These are phyloP conservation scores for Perkinsus marinus DNA, from an alignment of 169 alveolate genomes.

Conservation along the genomic window DNA sequence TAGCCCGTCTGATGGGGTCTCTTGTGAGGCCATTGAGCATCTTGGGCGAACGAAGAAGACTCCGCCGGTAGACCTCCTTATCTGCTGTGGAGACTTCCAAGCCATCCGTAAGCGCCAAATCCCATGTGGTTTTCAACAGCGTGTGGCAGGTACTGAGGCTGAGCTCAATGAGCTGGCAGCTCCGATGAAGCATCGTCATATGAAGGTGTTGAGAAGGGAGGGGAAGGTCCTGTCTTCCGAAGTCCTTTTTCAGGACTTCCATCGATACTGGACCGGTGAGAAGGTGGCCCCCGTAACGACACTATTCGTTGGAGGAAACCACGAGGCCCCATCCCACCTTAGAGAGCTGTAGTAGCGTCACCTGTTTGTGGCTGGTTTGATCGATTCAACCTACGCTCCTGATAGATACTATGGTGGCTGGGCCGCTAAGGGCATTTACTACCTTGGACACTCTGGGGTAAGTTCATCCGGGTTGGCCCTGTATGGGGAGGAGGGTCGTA, in stretches of 20 bases:
- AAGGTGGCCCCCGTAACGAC: constrained; percentile 76
- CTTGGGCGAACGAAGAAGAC: constrained; percentile 37
- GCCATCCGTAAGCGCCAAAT: constrained; percentile 47
- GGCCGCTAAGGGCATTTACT: constrained; percentile 88
- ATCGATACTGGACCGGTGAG: constrained; percentile 64
- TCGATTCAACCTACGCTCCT: neutral
- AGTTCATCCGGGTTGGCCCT: no score
- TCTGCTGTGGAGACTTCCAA: constrained; percentile 91
- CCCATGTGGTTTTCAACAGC: neutral
- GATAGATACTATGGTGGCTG: constrained; percentile 82
- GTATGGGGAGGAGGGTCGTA: no score
- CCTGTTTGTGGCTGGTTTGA: neutral
- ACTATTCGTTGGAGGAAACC: constrained; percentile 93
- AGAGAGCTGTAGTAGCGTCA: constrained; percentile 62
- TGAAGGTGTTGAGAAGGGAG: neutral
- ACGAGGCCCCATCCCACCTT: constrained; percentile 80
- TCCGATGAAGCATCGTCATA: constrained; percentile 68
- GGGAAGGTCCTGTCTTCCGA: no score
- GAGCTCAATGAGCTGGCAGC: constrained; percentile 74
- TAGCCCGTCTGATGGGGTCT: constrained; percentile 37
- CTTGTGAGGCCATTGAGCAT: constrained; percentile 50
- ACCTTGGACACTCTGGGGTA: constrained; percentile 78
- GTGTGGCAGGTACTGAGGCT: constrained; percentile 24
- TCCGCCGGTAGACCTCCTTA: constrained; percentile 32
- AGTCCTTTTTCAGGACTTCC: constrained; percentile 72